phyloP scores from a whole-genome alignment of 2,329 filamentous ascomycete genomes.

The Alternaria arbusti region DNA sequence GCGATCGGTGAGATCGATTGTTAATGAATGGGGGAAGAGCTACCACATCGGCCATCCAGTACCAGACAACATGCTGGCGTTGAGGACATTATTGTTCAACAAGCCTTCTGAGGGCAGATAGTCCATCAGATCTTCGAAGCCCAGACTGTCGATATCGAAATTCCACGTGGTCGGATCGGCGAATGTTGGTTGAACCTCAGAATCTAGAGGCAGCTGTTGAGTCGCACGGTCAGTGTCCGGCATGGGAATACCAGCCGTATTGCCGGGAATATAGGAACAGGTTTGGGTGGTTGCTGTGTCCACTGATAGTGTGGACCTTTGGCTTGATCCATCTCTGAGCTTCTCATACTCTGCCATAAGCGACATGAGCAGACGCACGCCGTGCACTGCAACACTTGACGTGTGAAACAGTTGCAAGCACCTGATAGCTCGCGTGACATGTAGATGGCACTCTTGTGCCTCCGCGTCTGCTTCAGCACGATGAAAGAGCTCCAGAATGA shows the following conservation, averaged over 20 bases:
- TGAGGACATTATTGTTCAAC: constrained; percentile 31
- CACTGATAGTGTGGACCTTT: constrained; percentile 1
- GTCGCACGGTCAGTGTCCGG: constrained; percentile 6
- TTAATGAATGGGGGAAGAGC: neutral
- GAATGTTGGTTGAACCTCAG: constrained; percentile 7
- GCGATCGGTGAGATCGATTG: neutral
- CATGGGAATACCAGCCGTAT: constrained; percentile 15
- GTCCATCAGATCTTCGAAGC: constrained; percentile 35
- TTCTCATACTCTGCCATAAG: constrained; percentile 41
- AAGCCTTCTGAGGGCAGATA: constrained; percentile 29
- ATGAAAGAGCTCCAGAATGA: constrained; percentile 40
- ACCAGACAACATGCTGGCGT: constrained; percentile 19
- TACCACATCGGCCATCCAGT: neutral
- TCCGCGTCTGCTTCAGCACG: constrained; percentile 28
- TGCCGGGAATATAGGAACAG: constrained; percentile 5
- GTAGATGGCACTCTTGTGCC: constrained; percentile 29
- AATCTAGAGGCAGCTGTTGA: neutral
- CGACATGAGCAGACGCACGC: constrained; percentile 46
- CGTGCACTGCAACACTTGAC: constrained; percentile 42
- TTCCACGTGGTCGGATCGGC: constrained; percentile 24
- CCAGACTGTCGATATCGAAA: constrained; percentile 35
- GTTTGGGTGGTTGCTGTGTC: neutral
- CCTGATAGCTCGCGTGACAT: constrained; percentile 42
- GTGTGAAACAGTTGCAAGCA: constrained; percentile 32
- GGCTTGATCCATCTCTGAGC: constrained; percentile 18